Percentiles rank a stretch among this genome's conserved stretches.
Conservation (phyloP, 2,329 filamentous ascomycete genomes). For the Magnaporthiopsis incrustans region DNA sequence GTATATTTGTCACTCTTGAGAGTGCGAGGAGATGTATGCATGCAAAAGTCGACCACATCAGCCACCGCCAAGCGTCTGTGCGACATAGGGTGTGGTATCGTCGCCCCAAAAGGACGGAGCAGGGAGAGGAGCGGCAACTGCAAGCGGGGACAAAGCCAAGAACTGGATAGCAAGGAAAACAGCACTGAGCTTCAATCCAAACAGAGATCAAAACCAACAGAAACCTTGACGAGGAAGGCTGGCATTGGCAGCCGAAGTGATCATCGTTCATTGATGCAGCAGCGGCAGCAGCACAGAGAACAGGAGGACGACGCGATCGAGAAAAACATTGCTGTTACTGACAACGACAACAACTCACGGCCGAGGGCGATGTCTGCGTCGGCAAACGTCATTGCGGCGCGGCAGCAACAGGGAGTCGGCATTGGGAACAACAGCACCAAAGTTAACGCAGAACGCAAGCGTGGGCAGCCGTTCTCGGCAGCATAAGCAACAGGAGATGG, state of each 20-base stretch:
- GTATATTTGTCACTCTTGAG: too few relatives aligned
- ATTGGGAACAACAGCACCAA: neutral
- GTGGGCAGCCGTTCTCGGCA: too few relatives aligned
- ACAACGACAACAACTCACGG: neutral
- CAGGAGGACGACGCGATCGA: neutral
- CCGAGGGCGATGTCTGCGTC: neutral
- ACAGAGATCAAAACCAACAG: neutral
- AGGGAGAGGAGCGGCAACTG: constrained; percentile 2
- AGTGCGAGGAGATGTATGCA: too few relatives aligned
- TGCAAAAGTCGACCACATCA: too few relatives aligned
- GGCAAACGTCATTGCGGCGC: neutral
- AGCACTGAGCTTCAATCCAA: neutral
- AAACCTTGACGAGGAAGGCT: neutral
- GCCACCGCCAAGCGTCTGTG: too few relatives aligned
- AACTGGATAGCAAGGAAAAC: neutral
- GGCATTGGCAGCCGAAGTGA: neutral
- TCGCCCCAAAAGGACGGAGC: neutral
- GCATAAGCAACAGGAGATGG: neutral
- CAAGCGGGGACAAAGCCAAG: neutral
- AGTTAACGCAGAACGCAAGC: neutral
- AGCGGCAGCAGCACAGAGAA: neutral
- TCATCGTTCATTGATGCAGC: neutral
- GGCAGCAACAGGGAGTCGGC: neutral
- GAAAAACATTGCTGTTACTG: neutral
- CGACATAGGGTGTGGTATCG: too few relatives aligned